Conservation (phyloP, 768 basidiomycete genomes). For the Amanita pseudoporphyria region DNA sequence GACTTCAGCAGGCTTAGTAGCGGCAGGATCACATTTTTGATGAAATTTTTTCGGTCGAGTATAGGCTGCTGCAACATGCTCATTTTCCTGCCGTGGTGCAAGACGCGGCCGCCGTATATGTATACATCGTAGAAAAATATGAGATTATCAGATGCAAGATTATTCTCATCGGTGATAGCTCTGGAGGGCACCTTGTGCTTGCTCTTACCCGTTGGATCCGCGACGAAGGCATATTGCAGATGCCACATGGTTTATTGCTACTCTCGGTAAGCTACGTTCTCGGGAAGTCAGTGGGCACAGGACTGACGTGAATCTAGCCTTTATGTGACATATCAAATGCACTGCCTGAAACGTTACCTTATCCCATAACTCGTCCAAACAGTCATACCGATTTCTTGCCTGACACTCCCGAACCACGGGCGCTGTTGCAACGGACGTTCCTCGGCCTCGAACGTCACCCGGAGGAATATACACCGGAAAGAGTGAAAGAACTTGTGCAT, state of each 20-base stretch:
- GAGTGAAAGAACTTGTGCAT: slow-evolving; percentile 25
- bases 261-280: slow-evolving; percentile 26
- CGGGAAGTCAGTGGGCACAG: background rate
- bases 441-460: slow-evolving; percentile 33
- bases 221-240: slow-evolving; percentile 35
- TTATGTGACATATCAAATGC: slow-evolving; percentile 31
- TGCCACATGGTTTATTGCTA: slow-evolving; percentile 35
- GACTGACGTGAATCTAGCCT: slow-evolving; percentile 10
- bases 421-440: slow-evolving; percentile 41
- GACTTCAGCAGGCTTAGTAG: background rate
- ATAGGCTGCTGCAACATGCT: slow-evolving; percentile 41
- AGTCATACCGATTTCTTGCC: slow-evolving; percentile 39
- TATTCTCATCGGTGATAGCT: slow-evolving; percentile 44
- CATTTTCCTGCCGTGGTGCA: slow-evolving; percentile 45
- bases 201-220: slow-evolving; percentile 44
- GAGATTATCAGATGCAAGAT: slow-evolving; percentile 23
- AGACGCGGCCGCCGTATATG: slow-evolving; percentile 43
- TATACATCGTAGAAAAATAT: slow-evolving; percentile 31
- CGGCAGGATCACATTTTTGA: slow-evolving; percentile 21
- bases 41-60: slow-evolving; percentile 38
- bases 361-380: slow-evolving; percentile 41
- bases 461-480: slow-evolving; percentile 12
- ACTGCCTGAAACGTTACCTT: slow-evolving; percentile 37
- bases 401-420: slow-evolving; percentile 44
- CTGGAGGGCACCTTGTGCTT: slow-evolving; percentile 44